phyloP scores from a whole-genome alignment of 208 protist species.

The Polymyxa betae region DNA sequence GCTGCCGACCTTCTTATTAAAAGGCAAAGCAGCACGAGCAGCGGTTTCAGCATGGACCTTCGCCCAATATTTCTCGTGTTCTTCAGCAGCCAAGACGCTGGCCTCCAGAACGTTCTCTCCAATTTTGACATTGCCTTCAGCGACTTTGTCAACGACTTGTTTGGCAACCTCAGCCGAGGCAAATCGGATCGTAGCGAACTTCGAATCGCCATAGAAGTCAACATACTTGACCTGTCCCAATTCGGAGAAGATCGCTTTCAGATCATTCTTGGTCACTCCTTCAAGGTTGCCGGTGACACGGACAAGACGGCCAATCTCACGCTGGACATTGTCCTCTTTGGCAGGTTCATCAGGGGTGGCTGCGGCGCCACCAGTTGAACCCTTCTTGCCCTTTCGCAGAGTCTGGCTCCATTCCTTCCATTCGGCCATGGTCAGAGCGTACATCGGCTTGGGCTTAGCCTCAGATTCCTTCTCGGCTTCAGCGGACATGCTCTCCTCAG shows the following conservation, averaged over 20 bases:
- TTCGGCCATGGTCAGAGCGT: background rate
- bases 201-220: background rate
- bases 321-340: too few relatives aligned
- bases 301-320: background rate
- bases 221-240: conserved; percentile 19
- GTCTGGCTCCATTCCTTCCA: background rate
- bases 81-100: background rate
- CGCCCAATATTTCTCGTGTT: conserved; percentile 3
- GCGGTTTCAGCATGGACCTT: background rate
- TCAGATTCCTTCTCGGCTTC: background rate
- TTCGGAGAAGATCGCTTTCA: background rate
- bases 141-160: background rate
- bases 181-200: conserved; percentile 50
- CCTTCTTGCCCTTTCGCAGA: background rate
- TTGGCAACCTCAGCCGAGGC: conserved; percentile 4
- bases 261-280: background rate
- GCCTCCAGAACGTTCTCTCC: conserved; percentile 21
- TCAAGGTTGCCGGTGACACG: conserved; percentile 22
- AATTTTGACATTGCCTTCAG: conserved; percentile 48
- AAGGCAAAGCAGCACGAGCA: background rate
- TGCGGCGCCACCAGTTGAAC: background rate
- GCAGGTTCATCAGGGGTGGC: background rate
- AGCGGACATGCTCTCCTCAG: background rate
- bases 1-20: too few relatives aligned
- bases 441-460: background rate